Base-by-base conservation (phyloP, 768 basidiomycete species). In the Termitomyces sp. region DNA sequence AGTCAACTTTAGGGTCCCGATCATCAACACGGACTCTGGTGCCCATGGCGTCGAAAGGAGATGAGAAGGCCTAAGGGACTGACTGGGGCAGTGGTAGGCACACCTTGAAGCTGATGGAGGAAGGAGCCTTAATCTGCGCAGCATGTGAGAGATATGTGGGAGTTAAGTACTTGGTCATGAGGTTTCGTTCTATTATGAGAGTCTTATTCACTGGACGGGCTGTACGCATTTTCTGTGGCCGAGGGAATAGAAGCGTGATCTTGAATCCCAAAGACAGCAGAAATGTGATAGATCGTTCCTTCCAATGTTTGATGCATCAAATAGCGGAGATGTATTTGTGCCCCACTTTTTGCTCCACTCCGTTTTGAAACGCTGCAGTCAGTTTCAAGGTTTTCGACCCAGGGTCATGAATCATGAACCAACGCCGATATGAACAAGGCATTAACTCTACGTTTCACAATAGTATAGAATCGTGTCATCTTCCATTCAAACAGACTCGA, bases 11-110 rank as follows among this genome's bases (percentile, higher is more conserved):
- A 22, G 63, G 14, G 45, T 66, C 60, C 5, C 11, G 48, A 56
- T 66, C 65, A 43, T 65, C 65, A 24, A 65, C 55, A 38, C 8
- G 20, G n/a, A 62, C 54, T 22, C 11, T 28, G n/a, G 4, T 36
- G 38, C 52, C n/a, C 60, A 57, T 54, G 22, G 53, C n/a, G 20
- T 18, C 13, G 33, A n/a, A 33, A 44, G 41, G 20, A 18, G 18
- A n/a, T 18, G 36, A 6, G 3, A 36, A 26, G 18, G 20, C 22
- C 22, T 32, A 1, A 6, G 26, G 48, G 13, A 32, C 6, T 3
- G 13, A 32, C 6, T 3, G 14, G 13, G 26, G 18, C 20, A 3
- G 20, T 1, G 24, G 22, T 16, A 14, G 26, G 9, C 10, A 20
- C 52, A 5, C 38, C n/a, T 13, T 26, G 1, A 26, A 26, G 26